Evolutionary conservation across 2,329 filamentous ascomycete genomes (phyloP), one percentile per base, ranked within the genome.

Genomic region (Exophiala oligosperma): DNA sequence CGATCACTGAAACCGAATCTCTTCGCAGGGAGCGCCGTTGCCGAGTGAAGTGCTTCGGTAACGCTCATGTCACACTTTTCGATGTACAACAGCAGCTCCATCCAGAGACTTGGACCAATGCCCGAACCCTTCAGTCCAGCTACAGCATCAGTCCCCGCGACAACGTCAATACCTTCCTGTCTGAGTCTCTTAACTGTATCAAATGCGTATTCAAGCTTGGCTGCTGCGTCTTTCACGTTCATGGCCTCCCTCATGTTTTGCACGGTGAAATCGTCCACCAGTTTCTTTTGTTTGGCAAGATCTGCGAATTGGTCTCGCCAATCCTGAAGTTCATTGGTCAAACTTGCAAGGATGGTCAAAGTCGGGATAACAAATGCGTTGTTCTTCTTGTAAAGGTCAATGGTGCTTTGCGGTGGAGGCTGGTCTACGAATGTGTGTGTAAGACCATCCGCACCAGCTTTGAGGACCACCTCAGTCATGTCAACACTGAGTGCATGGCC

Each of bases 111-210:
- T 11, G 66, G 61, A 14, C 63, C 64, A 24, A 67, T 64, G 8
- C 56, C 60, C 4, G 63, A 63, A 2, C 66, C 63, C 32, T 62
- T 58, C n/a, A 66, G 56, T 1, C 60, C 60, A 8, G 61, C 61
- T 14, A 67, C 63, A 1, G 68, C 60, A 56, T 73, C 70, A 11
- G 70, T 72, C 3, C 70, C 69, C 1, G 68, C 69, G n/a, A 72
- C 63, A 37, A 71, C 61, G 38, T 69, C 67, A n/a, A 71, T 64
- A 3, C 68, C 67, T 17, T 60, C 62, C 28, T 62, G 56, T 38
- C 67, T 64, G 23, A 70, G 60, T 37, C 56, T 59, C 21, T 43
- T 59, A 32, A 68, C 49, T 11, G 63, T 63, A 37, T 65, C 49
- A 32, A 61, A 62, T 11, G 57, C 62, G 38, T 65, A 60, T 12